These are phyloP conservation scores for Leccinum rimulosum DNA, from an alignment of 768 basidiomycete genomes.

Conservation along the genomic window DNA sequence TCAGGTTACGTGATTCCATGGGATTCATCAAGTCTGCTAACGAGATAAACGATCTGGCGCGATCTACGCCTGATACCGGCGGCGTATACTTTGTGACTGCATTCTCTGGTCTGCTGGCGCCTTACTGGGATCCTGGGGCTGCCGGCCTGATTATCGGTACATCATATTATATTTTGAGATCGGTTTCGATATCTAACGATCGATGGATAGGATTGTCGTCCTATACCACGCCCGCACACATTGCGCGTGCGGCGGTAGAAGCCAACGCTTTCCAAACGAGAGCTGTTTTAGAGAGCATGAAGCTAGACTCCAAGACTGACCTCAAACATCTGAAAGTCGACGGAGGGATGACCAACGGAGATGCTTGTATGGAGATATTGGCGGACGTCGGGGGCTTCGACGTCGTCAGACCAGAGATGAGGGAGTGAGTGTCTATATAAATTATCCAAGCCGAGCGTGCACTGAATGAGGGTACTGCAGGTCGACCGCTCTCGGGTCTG, in stretches of 20 bases:
- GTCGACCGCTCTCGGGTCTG: slow-evolving; percentile 94
- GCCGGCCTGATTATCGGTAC: slow-evolving; percentile 80
- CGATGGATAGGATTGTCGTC: slow-evolving; percentile 60
- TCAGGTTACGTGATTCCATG: slow-evolving; percentile 87
- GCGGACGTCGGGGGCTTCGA: slow-evolving; percentile 91
- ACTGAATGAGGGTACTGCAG: slow-evolving; percentile 34
- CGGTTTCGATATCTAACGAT: no score
- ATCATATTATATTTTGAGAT: slow-evolving; percentile 12
- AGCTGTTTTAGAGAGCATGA: slow-evolving; percentile 95
- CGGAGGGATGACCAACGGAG: slow-evolving; percentile 97
- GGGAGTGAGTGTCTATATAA: slow-evolving; percentile 63
- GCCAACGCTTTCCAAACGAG: slow-evolving; percentile 96
- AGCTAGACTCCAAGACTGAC: slow-evolving; percentile 77
- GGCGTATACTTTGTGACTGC: slow-evolving; percentile 97
- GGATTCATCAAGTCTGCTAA: slow-evolving; percentile 71
- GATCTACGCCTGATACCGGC: slow-evolving; percentile 71
- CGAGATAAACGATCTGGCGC: slow-evolving; percentile 85
- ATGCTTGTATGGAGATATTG: slow-evolving; percentile 81
- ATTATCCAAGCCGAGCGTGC: not conserved
- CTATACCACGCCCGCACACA: slow-evolving; percentile 89
- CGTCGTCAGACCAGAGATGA: slow-evolving; percentile 92
- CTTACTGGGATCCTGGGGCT: slow-evolving; percentile 96
- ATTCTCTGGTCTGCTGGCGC: slow-evolving; percentile 93
- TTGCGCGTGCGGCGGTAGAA: slow-evolving; percentile 92
- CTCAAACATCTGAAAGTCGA: slow-evolving; percentile 91